Base-by-base conservation (phyloP, 345 rosid species). In the Salix purpurea region DNA sequence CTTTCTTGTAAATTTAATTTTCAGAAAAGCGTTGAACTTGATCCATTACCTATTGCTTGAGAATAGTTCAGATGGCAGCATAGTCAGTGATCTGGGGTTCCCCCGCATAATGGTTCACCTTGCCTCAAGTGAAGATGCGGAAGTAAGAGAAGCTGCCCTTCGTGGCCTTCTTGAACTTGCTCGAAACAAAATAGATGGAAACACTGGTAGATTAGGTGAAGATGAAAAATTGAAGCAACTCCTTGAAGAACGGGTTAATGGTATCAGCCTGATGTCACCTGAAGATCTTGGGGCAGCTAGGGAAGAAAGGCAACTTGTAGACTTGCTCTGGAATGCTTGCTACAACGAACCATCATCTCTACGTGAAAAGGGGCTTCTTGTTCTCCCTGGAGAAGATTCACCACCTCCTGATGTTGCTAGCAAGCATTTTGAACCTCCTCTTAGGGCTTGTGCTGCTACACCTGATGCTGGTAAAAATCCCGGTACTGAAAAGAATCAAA, bases 1-100 rank as follows among this genome's bases (percentile, higher is more conserved):
- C 52, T 70, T 73, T 56, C 48, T 74, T 26, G 65, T 12, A 11
- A 13, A 34, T 7, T 66, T 37, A 6, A 67, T 64, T 83, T 82
- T 40, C 97, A 94, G 98, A 88, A 95, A 90, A 85, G 99, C 97
- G 13, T 85, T 95, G 76, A 87, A 93, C 85, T 84, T 95, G 93
- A 86, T 93, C 79, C 92, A 93, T 65, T 95, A 93, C 86, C 91
- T 93, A 46, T 79, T 93, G 79, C 91, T 83, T 5, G 99, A 91
- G 86, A 91, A 91, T 81, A 71, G 76, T 56, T 88, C 92, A 21
- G 97, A 95, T 81, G 88, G 92, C 78, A 85, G 71, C 69, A 83
- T 90, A 42, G 88, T 84, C 7, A 84, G 32, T 1, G 93, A 93
- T 76, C 88, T 93, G 32, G 97, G 94, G 62, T 93, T 95, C 69